Percentiles rank a stretch among this genome's conserved stretches.
Conservation (phyloP, 352 stramenopile genomes). For the Pythium periplocum region DNA sequence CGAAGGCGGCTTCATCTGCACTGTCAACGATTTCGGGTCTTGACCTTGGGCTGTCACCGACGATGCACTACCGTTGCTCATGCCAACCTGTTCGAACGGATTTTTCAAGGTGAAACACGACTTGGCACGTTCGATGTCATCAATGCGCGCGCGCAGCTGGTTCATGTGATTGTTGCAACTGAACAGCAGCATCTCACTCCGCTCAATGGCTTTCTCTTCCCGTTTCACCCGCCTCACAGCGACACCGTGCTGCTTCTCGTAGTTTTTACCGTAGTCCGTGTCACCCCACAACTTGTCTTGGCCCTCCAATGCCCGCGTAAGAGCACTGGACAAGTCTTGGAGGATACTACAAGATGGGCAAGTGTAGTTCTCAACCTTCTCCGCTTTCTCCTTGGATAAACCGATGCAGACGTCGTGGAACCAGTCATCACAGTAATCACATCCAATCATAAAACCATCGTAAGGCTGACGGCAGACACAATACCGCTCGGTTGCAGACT, state of each 20-base stretch:
- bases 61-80: neutral
- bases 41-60: neutral
- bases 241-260: slow-evolving; percentile 76
- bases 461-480: slow-evolving; percentile 90
- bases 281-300: slow-evolving; percentile 79
- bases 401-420: slow-evolving; percentile 89
- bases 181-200: slow-evolving; percentile 66
- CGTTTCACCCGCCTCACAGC: slow-evolving; percentile 76
- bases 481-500: slow-evolving; percentile 89
- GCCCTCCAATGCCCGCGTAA: slow-evolving; percentile 41
- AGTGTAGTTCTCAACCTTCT: slow-evolving; percentile 95
- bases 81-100: slow-evolving; percentile 14
- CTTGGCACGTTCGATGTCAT: slow-evolving; percentile 70
- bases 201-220: slow-evolving; percentile 81
- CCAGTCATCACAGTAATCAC: slow-evolving; percentile 86
- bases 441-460: slow-evolving; percentile 88
- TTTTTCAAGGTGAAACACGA: slow-evolving; percentile 34
- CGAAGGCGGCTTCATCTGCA: neutral
- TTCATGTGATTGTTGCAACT: slow-evolving; percentile 82
- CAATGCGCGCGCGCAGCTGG: slow-evolving; percentile 60
- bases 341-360: slow-evolving; percentile 92
- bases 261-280: slow-evolving; percentile 77
- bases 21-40: neutral
- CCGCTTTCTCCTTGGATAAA: slow-evolving; percentile 90
- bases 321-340: slow-evolving; percentile 71